A percentile compares a stretch with the other conserved stretches of the same genome.
phyloP scores from a whole-genome alignment of 1,284 basidiomycete species.

The Trichosporon ovoides region DNA sequence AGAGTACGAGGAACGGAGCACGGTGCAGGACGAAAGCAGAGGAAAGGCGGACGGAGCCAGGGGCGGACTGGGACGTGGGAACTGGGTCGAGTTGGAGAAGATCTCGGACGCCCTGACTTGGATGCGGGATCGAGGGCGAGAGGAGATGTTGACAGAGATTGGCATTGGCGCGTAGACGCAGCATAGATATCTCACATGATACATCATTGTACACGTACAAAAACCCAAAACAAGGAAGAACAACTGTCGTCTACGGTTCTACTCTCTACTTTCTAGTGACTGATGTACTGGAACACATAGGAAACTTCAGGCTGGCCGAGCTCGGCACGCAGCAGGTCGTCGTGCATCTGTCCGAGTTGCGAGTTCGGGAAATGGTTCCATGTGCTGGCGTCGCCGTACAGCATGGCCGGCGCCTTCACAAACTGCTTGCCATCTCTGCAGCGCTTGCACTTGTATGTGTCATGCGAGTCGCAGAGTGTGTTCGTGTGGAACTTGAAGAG shows the following conservation, averaged over 20 bases:
- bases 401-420: constrained; percentile 73
- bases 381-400: constrained; percentile 98
- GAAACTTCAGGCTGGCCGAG: constrained; percentile 77
- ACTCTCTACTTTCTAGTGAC: constrained; percentile 23
- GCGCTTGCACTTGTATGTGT: constrained; percentile 95
- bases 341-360: constrained; percentile 86
- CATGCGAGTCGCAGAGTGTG: constrained; percentile 89
- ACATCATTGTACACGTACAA: constrained; percentile 1
- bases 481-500: constrained; percentile 87
- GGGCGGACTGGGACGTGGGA: constrained; percentile 37
- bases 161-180: constrained; percentile 54
- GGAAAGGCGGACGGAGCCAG: constrained; percentile 29
- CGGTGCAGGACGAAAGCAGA: constrained; percentile 14
- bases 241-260: background rate
- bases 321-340: constrained; percentile 90
- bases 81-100: constrained; percentile 59
- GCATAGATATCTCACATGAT: background rate
- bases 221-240: constrained; percentile 1
- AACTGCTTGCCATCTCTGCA: constrained; percentile 83
- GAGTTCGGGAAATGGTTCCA: constrained; percentile 96
- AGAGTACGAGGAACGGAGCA: constrained; percentile 45
- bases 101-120: constrained; percentile 64
- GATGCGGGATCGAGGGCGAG: constrained; percentile 56
- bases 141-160: constrained; percentile 58
- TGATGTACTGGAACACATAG: constrained; percentile 84